Evolutionary conservation across 352 stramenopile genomes (phyloP).

Genomic region (Pythium rhizo-oryzae): DNA sequence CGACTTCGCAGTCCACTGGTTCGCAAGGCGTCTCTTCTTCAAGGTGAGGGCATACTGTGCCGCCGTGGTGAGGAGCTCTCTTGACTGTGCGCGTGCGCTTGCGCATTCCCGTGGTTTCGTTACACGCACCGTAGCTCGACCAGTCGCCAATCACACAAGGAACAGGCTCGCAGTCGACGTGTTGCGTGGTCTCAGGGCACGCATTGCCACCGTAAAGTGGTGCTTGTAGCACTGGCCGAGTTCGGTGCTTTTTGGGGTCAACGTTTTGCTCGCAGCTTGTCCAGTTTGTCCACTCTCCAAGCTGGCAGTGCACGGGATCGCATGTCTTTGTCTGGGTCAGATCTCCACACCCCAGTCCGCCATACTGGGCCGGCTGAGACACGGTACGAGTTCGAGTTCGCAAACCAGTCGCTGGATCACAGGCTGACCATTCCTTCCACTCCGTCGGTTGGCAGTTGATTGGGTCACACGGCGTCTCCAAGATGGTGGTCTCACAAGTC

Average conservation of each 20-base stretch:
- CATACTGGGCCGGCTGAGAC: conserved; percentile 39
- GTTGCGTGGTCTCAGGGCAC: conserved; percentile 41
- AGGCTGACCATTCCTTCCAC: conserved; percentile 53
- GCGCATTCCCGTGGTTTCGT: conserved; percentile 40
- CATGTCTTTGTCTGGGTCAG: conserved; percentile 49
- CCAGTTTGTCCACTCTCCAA: conserved; percentile 45
- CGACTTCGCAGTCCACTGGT: conserved; percentile 34
- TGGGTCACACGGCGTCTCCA: conserved; percentile 37
- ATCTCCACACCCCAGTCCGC: conserved; percentile 36
- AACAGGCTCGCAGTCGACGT: conserved; percentile 42
- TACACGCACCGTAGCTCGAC: conserved; percentile 48
- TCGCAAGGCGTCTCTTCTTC: conserved; percentile 36
- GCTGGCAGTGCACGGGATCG: conserved; percentile 40
- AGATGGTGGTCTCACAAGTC: conserved; percentile 32
- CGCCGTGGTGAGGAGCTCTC: conserved; percentile 31
- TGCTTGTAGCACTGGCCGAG: conserved; percentile 32
- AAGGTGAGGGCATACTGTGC: conserved; percentile 35
- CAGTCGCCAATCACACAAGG: conserved; percentile 45
- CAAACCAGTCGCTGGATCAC: conserved; percentile 42
- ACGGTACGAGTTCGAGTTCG: conserved; percentile 42
- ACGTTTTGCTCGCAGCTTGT: conserved; percentile 51
- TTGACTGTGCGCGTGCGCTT: conserved; percentile 40
- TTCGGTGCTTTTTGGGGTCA: conserved; percentile 44
- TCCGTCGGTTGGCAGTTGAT: conserved; percentile 41
- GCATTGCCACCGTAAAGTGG: conserved; percentile 35